Evolutionary conservation across 495 filamentous ascomycete species (phyloP), one percentile per base, ranked within the genome.

Genomic region (Lophiostoma macrostomum): DNA sequence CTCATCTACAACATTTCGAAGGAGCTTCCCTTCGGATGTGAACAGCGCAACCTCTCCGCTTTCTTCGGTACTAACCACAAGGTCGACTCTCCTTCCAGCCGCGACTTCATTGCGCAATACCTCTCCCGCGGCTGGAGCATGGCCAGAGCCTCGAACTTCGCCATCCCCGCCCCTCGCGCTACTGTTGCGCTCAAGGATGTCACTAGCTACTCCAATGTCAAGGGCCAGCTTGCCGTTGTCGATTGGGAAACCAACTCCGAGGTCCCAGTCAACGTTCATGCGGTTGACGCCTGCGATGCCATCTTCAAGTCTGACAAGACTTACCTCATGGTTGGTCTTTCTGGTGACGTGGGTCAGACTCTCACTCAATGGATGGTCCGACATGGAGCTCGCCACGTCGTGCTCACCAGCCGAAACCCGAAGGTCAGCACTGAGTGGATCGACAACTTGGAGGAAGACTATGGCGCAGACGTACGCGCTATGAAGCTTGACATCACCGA

Each of bases 251-350:
- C 2, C 18, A 18, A 24, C 11, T 5, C 5, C 1, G 25, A 22
- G 6, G 18, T 37, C 13, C 3, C 46, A 2, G 46, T 23, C 1
- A 18, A 4, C 4, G n/a, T 40, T 1, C 3, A 28, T 18, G 11
- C 47, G 5, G 23, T 50, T 3, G 47, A 50, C 18, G 16, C 14
- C 4, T n/a, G n/a, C n/a, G 10, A 19, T 1, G n/a, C 1, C 14
- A 2, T 40, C 1, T 40, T 50, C 36, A 1, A 8, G 5, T 3
- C 32, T 11, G 0, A 40, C 14, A 39, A 39, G 47, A 28, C 47
- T 2, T 86, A 86, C 54, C 64, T 76, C 24, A 62, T 86, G 0
- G 65, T 80, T 16, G 82, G 82, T 4, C 57, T 84, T 11, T 78
- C 80, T 0, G 74, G 79, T 14, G 76, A 77, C 18, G 67, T 84